Evolutionary conservation across 208 protist species (phyloP).

Genomic region (Phytomonas francai): DNA sequence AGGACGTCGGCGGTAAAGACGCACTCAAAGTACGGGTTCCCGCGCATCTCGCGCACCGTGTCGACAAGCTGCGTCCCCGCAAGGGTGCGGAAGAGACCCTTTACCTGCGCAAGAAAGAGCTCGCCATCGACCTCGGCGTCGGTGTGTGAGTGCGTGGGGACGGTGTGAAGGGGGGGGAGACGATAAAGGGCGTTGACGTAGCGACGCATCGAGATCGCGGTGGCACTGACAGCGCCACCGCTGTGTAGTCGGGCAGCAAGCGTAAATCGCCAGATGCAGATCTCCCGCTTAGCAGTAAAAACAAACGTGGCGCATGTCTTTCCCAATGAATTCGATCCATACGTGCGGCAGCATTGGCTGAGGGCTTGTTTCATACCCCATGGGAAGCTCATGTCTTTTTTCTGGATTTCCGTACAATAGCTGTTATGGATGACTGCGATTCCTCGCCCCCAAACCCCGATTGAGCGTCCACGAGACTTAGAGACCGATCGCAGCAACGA

Average conservation of each 20-base stretch:
- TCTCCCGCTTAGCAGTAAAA: not conserved
- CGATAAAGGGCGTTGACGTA: conserved; percentile 80
- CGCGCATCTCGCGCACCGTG: conserved; percentile 70
- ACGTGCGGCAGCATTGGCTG: not conserved
- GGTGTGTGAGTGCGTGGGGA: conserved; percentile 62
- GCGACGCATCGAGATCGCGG: conserved; percentile 16
- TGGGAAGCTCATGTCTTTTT: not conserved
- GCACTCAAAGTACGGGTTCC: conserved; percentile 78
- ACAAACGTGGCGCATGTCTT: not conserved
- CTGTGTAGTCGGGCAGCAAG: no score
- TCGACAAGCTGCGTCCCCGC: conserved; percentile 65
- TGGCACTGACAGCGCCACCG: not conserved
- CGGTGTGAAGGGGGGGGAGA: conserved; percentile 45
- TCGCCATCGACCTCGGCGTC: conserved; percentile 73
- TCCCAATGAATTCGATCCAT: not conserved
- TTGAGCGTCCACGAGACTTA: not conserved
- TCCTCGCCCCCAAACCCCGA: not conserved
- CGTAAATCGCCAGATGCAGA: not conserved
- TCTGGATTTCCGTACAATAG: not conserved
- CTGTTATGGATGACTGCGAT: not conserved
- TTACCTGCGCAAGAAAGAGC: conserved; percentile 59
- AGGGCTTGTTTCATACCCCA: not conserved
- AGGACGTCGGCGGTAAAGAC: conserved; percentile 68
- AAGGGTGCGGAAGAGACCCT: conserved; percentile 52
- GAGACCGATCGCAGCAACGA: not conserved